A percentile compares a stretch with the other conserved stretches of the same genome.
Evolutionary conservation across 2,329 filamentous ascomycete species (phyloP).

Genomic region (Dactylellina haptotyla): DNA sequence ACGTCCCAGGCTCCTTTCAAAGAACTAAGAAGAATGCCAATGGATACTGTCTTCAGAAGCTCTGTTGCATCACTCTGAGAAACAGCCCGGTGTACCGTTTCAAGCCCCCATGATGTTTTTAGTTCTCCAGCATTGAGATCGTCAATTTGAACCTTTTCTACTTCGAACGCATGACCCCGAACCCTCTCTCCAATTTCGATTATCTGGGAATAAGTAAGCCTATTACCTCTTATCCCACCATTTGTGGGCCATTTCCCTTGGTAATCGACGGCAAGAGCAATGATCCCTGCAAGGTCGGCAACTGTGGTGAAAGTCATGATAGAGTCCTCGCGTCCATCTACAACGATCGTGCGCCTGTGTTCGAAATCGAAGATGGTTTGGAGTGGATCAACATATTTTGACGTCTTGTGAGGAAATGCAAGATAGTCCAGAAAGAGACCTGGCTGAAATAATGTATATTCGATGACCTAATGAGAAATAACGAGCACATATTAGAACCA

Average conservation of each 20-base stretch:
- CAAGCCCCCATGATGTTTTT: slow-evolving; percentile 63
- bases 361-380: slow-evolving; percentile 61
- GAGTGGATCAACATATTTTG: slow-evolving; percentile 63
- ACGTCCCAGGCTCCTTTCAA: slow-evolving; percentile 63
- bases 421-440: slow-evolving; percentile 69
- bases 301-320: slow-evolving; percentile 64
- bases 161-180: slow-evolving; percentile 62
- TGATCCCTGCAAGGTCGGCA: slow-evolving; percentile 63
- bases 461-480: slow-evolving; percentile 67
- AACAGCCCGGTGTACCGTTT: slow-evolving; percentile 60
- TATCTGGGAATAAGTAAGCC: slow-evolving; percentile 61
- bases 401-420: slow-evolving; percentile 65
- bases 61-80: slow-evolving; percentile 60
- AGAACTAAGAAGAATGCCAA: slow-evolving; percentile 63
- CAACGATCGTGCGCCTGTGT: slow-evolving; percentile 62
- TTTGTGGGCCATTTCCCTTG: slow-evolving; percentile 63
- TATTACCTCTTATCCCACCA: slow-evolving; percentile 63
- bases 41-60: slow-evolving; percentile 61
- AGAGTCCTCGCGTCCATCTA: slow-evolving; percentile 63
- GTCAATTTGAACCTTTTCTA: slow-evolving; percentile 64
- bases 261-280: slow-evolving; percentile 63
- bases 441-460: slow-evolving; percentile 69
- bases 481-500: neutral
- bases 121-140: slow-evolving; percentile 65
- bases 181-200: slow-evolving; percentile 62